Evolutionary conservation across 2,329 filamentous ascomycete genomes (phyloP), one percentile per base, ranked within the genome.

Genomic region (Alternaria sp.): DNA sequence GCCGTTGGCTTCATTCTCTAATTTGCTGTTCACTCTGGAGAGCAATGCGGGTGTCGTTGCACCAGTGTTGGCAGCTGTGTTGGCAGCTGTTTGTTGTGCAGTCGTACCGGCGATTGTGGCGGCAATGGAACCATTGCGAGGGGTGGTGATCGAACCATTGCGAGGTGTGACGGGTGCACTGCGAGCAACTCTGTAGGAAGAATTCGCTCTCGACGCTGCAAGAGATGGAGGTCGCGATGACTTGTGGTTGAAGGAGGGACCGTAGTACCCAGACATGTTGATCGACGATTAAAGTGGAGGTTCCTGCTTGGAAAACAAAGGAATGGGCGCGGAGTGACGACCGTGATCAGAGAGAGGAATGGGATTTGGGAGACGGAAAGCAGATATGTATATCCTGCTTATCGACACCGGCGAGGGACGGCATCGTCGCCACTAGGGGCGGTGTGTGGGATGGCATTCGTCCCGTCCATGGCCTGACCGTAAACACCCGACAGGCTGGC

Each of bases 211-310:
- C 14, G 65, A 68, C 18, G 65, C 65, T 61, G 60, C 65, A 33
- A 68, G 49, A 47, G 65, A 68, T 11, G 60, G 57, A 14, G 65
- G 65, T 41, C 65, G 63, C 3, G 65, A 68, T 5, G 60, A 59
- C 4, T 50, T 62, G 25, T 45, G 58, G 50, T 65, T 49, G 53
- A 68, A 68, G n/a, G 65, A 68, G 23, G 65, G 65, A n/a, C 65
- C 65, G 30, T 68, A 68, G 51, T 68, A 68, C n/a, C 65, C 65
- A 53, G 65, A 68, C 65, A 68, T 68, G 14, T 55, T 58, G 45
- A 33, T 30, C 21, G 43, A 55, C 18, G 8, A 50, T 21, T 44
- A 44, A 53, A 53, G 21, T 44, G 47, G 14, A 26, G 55, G 15
- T 18, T 43, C 23, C 50, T 43, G 12, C 43, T 59, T n/a, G n/a